A percentile compares a stretch with the other conserved stretches of the same genome.
phyloP scores from a whole-genome alignment of 2,329 filamentous ascomycete species.

The Ambrosiella beaveri region DNA sequence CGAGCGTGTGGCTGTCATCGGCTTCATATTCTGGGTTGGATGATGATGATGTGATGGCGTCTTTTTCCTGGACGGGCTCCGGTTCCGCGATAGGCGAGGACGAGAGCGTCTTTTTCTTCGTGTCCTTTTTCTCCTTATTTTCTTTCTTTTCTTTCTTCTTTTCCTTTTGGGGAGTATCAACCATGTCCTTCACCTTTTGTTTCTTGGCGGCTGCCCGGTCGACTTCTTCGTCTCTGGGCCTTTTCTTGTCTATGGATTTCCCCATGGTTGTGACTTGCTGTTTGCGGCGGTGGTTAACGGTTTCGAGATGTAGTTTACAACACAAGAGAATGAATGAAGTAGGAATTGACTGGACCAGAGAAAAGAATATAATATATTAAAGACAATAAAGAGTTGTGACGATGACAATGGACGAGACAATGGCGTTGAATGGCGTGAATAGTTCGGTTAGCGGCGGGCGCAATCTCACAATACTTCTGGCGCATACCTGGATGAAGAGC shows the following conservation, averaged over 20 bases:
- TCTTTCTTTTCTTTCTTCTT: constrained; percentile 11
- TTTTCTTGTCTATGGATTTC: constrained; percentile 26
- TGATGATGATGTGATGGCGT: neutral
- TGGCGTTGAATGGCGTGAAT: too few species aligned
- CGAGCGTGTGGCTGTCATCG: constrained; percentile 16
- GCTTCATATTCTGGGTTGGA: neutral
- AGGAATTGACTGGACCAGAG: too few species aligned
- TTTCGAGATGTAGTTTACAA: too few species aligned
- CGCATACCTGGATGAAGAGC: too few species aligned
- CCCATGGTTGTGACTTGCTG: constrained; percentile 6
- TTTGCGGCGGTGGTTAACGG: too few species aligned
- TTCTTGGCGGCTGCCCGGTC: constrained; percentile 27
- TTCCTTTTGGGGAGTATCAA: constrained; percentile 16
- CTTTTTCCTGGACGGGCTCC: constrained; percentile 14
- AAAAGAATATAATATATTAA: too few species aligned
- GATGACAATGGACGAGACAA: too few species aligned
- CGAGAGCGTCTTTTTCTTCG: constrained; percentile 1
- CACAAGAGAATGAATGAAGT: too few species aligned
- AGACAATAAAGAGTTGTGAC: too few species aligned
- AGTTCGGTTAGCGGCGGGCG: too few species aligned
- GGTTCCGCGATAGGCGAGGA: neutral
- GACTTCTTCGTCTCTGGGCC: constrained; percentile 27
- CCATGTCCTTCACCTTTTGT: constrained; percentile 29
- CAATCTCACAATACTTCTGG: too few species aligned
- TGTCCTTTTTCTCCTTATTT: constrained; percentile 16